Conservation (phyloP, 768 basidiomycete species). For the Sutorius australiensis region DNA sequence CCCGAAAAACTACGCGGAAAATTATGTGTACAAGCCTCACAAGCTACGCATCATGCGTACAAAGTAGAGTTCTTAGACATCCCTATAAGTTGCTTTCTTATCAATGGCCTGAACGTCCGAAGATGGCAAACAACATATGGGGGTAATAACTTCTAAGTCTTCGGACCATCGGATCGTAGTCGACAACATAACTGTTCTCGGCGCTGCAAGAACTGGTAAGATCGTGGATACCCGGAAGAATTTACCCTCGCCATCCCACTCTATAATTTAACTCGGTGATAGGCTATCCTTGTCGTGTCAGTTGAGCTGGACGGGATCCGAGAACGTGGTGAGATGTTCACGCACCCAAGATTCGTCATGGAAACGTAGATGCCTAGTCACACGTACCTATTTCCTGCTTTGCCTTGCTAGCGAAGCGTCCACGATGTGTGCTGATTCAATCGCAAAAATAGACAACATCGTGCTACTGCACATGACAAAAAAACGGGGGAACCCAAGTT, state of each 20-base stretch:
- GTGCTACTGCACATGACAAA: constrained; percentile 1
- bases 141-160: background rate
- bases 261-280: background rate
- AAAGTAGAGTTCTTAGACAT: constrained; percentile 60
- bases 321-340: too few relatives aligned
- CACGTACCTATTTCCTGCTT: background rate
- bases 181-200: background rate
- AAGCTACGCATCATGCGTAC: constrained; percentile 83
- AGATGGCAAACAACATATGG: background rate
- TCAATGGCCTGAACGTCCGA: background rate
- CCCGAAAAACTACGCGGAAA: constrained; percentile 89
- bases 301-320: background rate
- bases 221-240: background rate
- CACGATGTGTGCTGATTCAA: background rate
- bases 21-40: constrained; percentile 78
- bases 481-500: constrained; percentile 4
- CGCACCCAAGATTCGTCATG: too few relatives aligned
- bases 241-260: background rate
- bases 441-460: background rate
- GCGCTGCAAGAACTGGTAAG: background rate
- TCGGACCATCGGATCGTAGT: background rate
- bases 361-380: too few relatives aligned
- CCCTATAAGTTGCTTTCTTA: background rate
- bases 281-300: background rate
- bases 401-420: background rate